These are phyloP conservation scores for Aspergillus spinulosporus DNA, from an alignment of 2,329 filamentous ascomycete genomes.

Conservation along the genomic window DNA sequence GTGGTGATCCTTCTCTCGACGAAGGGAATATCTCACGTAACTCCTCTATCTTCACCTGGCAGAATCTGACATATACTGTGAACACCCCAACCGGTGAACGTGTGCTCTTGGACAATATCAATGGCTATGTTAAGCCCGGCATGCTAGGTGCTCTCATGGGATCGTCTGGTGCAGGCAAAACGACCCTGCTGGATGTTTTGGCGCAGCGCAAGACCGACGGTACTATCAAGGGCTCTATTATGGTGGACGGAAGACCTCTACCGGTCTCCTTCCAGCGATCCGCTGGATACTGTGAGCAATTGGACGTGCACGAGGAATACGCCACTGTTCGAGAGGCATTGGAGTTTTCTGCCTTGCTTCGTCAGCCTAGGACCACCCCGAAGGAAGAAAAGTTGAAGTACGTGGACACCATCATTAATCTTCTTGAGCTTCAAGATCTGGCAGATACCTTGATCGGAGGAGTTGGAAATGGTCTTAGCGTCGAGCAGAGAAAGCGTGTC, in stretches of 20 bases:
- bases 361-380: conserved; percentile 56
- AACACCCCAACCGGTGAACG: conserved; percentile 57
- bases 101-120: conserved; percentile 65
- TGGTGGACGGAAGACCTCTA: conserved; percentile 64
- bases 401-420: conserved; percentile 63
- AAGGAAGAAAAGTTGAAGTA: conserved; percentile 63
- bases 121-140: conserved; percentile 75
- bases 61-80: conserved; percentile 69
- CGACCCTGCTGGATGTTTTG: conserved; percentile 71
- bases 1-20: conserved; percentile 27
- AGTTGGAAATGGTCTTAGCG: conserved; percentile 49
- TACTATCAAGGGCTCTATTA: conserved; percentile 62
- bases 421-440: conserved; percentile 63
- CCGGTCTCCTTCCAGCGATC: conserved; percentile 64
- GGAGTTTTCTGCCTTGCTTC: conserved; percentile 64
- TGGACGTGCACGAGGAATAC: conserved; percentile 67
- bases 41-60: conserved; percentile 72
- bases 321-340: conserved; percentile 66
- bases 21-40: conserved; percentile 56
- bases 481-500: conserved; percentile 68
- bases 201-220: conserved; percentile 69
- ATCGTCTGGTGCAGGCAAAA: conserved; percentile 74
- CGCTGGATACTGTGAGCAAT: conserved; percentile 69
- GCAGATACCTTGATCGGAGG: conserved; percentile 62
- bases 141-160: conserved; percentile 74